Conservation (phyloP, 2,329 filamentous ascomycete species). For the Basipetospora chlamydospora region DNA sequence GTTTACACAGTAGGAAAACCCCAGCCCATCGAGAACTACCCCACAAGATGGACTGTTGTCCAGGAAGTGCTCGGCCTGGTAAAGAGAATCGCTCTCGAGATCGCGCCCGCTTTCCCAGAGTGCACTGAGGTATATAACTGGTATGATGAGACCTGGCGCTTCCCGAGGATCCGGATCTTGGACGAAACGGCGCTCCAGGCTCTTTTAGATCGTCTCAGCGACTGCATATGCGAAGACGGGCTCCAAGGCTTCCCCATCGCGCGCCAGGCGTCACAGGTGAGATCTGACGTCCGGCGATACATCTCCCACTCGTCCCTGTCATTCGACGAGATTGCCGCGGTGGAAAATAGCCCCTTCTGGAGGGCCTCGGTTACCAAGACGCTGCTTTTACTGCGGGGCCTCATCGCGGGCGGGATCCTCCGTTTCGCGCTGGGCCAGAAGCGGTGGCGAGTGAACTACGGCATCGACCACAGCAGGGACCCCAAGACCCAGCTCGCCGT, state of each 20-base stretch:
- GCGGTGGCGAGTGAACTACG: conserved; percentile 52
- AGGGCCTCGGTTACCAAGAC: conserved; percentile 15
- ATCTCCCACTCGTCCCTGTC: conserved; percentile 23
- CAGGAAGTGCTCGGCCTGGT: conserved; percentile 37
- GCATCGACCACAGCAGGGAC: conserved; percentile 27
- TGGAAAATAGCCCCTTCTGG: conserved; percentile 24
- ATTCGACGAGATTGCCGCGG: conserved; percentile 14
- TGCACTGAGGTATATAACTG: conserved; percentile 28
- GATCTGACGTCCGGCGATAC: conserved; percentile 21
- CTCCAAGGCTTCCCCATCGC: no score
- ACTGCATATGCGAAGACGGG: no score
- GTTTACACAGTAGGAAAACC: conserved; percentile 48
- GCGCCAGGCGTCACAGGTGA: no score
- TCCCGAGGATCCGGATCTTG: conserved; percentile 35
- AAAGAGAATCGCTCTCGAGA: conserved; percentile 12
- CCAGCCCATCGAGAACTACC: conserved; percentile 32
- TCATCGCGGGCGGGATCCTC: conserved; percentile 41
- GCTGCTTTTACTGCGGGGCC: conserved; percentile 35
- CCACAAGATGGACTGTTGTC: conserved; percentile 40
- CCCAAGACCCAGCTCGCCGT: conserved; percentile 36
- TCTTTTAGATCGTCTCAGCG: no score
- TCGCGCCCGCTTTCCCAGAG: conserved; percentile 17
- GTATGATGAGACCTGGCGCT: conserved; percentile 17
- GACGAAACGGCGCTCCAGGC: no score
- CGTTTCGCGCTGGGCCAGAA: conserved; percentile 39